Base-by-base conservation (phyloP, 371 early-diverging fungal genomes). In the Nosema muscidifuracis region DNA sequence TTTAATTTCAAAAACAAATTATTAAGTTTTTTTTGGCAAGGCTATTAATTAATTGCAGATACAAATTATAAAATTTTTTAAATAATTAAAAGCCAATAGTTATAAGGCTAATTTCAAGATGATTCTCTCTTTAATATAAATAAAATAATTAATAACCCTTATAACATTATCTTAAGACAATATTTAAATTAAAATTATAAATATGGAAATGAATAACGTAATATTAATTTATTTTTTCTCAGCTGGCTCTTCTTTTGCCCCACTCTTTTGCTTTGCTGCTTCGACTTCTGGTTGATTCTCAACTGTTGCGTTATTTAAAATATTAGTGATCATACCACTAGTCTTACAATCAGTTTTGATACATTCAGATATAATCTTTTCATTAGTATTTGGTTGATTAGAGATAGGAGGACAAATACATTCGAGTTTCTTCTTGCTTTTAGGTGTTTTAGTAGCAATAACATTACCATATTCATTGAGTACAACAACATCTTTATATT, bases 391-490 rank as follows among this genome's bases (percentile, higher is more conserved):
- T 24, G 38, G 62, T 42, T 7, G 62, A 26, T 7, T 13, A 42
- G 9, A 6, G 16, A 9, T 1, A 26, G 9, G 9, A 13, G 62
- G 62, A 42, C 62, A 62, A 42, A 62, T 62, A 42, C 62, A 62
- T 7, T 42, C n/a, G 1, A 1, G 26, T 10, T 24, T 18, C 13
- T 38, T 38, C 26, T 40, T 62, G 1, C 16, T 28, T 62, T 18
- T 62, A 1, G n/a, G 12, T 28, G 33, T 31, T n/a, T 62, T 62
- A 13, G 62, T 40, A 22, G 62, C 26, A 15, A 62, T 16, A 26
- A 42, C 62, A 7, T 62, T 43, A 62, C 62, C 62, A 40, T 4
- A 16, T n/a, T 31, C 62, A 28, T 62, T 62, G 24, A 62, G 42
- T 18, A 62, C 42, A 62, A 34, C 16, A 22, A 31, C 62, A 34